Base-by-base conservation (phyloP, 2,329 filamentous ascomycete genomes). In the Verticillium isaacii region DNA sequence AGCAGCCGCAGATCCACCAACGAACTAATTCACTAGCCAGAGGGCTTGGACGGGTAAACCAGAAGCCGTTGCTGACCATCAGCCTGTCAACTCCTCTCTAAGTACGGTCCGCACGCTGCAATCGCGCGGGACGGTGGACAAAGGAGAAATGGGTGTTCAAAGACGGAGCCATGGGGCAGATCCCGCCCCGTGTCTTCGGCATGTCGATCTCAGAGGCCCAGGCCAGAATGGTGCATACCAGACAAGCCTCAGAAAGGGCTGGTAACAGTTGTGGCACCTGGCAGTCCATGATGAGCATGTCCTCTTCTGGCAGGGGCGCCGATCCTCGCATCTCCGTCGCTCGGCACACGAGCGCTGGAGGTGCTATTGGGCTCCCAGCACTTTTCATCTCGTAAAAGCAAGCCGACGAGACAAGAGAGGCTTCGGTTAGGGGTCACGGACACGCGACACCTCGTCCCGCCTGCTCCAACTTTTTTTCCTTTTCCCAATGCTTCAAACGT, bases 381-480 rank as follows among this genome's bases (percentile, higher is more conserved):
- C 57, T 56, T 62, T 37, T 56, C 54, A 63, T 61, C 57, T 63
- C 63, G 63, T 58, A 63, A 63, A 61, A 32, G 41, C 39, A 60
- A 64, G 41, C 59, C 56, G 17, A 17, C 61, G 59, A 37, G 57
- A 58, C 56, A 55, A 23, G 34, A 34, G 41, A 32, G 55, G 50
- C n/a, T 56, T 58, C 37, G 32, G 54, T 54, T 17, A 60, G 62
- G 60, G 54, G 62, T 55, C 37, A 56, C 45, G 56, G 58, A 52
- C 45, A 52, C 45, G 11, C 45, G 45, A 52, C 45, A 23, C 11
- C 8, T 52, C 45, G 19, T 23, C 39, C 58, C 50, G 57, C 56
- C 5, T 29, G 57, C 60, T 60, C n/a, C n/a, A 12, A 23, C 19
- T 52, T 3, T 23, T 57, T 5, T 23, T 52, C 9, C 23, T 57